Base-by-base conservation (phyloP, 1,139 yeast genomes). In the Groenewaldozyma auringiensis region DNA sequence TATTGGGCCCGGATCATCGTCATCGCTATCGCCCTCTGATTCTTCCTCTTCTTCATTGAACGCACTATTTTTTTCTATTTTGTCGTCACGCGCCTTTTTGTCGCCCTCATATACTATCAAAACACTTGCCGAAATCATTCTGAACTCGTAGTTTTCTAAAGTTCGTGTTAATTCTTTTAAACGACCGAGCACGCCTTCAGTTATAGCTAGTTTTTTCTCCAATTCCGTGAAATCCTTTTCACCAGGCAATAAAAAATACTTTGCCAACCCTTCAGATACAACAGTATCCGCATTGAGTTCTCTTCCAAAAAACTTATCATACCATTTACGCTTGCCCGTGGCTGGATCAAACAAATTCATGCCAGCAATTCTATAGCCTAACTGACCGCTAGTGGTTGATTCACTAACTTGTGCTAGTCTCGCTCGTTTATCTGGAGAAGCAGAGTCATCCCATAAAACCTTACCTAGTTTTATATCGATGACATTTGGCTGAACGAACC, bases 381-480 rank as follows among this genome's bases (percentile, higher is more conserved):
- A 67, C 1, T 81, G 66, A 0, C 96, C 95, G 44, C 94, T 82
- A 1, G 97, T 92, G 1, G 97, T 89, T 0, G 69, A 52, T 1
- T 65, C 60, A 38, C 94, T 75, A 0, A 92, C 96, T 36, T 71
- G 63, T 31, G 67, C 68, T 56, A 92, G 66, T 37, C 97, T 62
- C 38, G 66, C 66, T 16, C 67, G 70, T 58, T 92, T 92, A 31
- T 79, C 95, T 0, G 57, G 63, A 1, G 71, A 45, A 3, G 67
- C 64, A 2, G 70, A 71, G 21, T 67, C 70, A 63, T 89, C 97
- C 56, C 83, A 79, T 32, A 92, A 65, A 13, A 72, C 60, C 3
- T 78, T 65, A 0, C 98, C 98, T 4, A 92, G 69, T 60, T 92
- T 92, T 45, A 89, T 76, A 60, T 92, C 98, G 51, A 89, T 59